Evolutionary conservation across 805 yeast genomes (phyloP), one percentile per base, ranked within the genome.

Genomic region (Kuraishia cidri): DNA sequence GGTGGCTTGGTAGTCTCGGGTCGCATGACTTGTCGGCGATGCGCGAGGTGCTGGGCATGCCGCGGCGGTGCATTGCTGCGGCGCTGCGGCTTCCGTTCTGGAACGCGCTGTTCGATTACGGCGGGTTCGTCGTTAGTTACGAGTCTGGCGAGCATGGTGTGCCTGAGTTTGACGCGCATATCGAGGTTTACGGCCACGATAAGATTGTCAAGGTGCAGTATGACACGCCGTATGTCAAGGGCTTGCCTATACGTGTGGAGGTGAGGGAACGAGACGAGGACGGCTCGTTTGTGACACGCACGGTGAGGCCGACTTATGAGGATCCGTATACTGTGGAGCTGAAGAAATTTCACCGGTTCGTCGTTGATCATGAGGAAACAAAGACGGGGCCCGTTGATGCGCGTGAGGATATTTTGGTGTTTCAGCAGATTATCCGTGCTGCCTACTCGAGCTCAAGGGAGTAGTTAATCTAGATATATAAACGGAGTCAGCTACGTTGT

Each of bases 171-270:
- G 34, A 33, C 34, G 36, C 36, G 9, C 36, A 33, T 19, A 11
- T 33, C 13, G 36, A 33, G 15, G 26, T 33, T 21, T 33, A 33
- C 36, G 18, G 27, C 16, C 27, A 19, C 29, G 15, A 27, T 25
- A 33, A 33, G 26, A 19, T 27, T 9, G 26, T 33, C 36, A 33
- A 29, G 34, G 36, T 33, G 8, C 24, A 33, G 19, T 33, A 33
- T 13, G 35, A 33, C 16, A 33, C 36, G 13, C 36, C 36, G 9
- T 33, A 33, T 19, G 35, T 33, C 18, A 33, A 31, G 23, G 36
- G 36, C 6, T 12, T 33, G 33, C 36, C 36, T n/a, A 31, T 33
- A n/a, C 28, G 29, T n/a, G 12, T 33, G 36, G 16, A 31, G 13
- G 34, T 33, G 27, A 31, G 36, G 17, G 36, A 33, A 19, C 7